Base-by-base conservation (phyloP, 2,329 filamentous ascomycete genomes). In the Dendryphion nanum region DNA sequence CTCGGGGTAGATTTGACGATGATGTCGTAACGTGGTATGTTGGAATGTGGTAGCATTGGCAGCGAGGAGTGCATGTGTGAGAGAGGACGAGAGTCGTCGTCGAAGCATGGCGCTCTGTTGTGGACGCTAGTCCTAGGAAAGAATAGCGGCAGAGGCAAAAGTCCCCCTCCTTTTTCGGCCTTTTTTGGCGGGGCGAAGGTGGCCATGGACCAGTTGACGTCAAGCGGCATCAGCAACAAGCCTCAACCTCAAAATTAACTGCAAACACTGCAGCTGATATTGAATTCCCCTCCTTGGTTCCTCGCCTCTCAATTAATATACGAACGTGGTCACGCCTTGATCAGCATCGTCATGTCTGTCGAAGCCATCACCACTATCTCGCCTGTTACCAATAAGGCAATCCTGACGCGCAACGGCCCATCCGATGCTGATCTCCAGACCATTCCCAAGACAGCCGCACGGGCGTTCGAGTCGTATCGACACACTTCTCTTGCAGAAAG, bases 371-470 rank as follows among this genome's bases (percentile, higher is more conserved):
- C 73, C 20, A 96, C 91, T 50, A 90, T 96, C 67, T 97, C 91
- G 3, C 91, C 91, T 40, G 85, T 81, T 48, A 96, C 89, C 50
- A 91, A 93, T 69, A 82, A 90, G 71, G 76, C 86, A 40, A 81
- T 97, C 64, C 68, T 95, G 50, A 88, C 84, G 44, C 82, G 90
- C 51, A 82, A 82, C 65, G 89, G 87, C 53, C 75, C 85, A 50
- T 84, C 86, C 30, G 69, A 79, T 24, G 69, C 77, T 18, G 86
- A 95, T 47, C 74, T 95, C 34, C 73, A 83, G 35, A 69, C 77
- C 40, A 72, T 96, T n/a, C 84, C 89, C 36, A 74, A 80, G 52
- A 76, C 77, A 42, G 85, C 90, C 37, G 79, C 82, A 30, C 75
- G 81, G 49, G 87, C 89, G 6, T 96, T 95, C 69, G 69, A 83